Evolutionary conservation across 805 yeast genomes (phyloP), one percentile per base, ranked within the genome.

Genomic region (Ogataea parapolymorpha): DNA sequence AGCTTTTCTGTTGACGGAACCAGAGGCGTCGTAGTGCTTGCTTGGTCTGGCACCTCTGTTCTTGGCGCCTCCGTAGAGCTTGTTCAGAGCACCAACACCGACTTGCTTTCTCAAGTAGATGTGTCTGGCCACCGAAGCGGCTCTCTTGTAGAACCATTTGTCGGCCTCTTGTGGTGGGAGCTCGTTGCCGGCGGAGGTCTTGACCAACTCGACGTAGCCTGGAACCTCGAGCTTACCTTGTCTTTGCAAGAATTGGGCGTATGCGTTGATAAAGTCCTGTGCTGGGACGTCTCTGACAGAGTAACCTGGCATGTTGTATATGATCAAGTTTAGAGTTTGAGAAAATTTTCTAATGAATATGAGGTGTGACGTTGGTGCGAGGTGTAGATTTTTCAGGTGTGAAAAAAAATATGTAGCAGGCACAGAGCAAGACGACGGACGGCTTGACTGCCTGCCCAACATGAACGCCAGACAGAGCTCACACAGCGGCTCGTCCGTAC

Each of bases 271-370:
- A 80, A 93, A 93, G 61, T 87, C 95, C 85, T 93, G 98, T 75
- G 99, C 99, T 78, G 98, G 96, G 77, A 93, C 99, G 97, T 93
- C 99, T 85, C 96, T 87, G 74, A 88, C 96, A 79, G 96, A 82
- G 82, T 83, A 90, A 86, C 95, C 95, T 81, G 95, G 85, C 96
- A 88, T 88, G 66, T 76, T 79, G 72, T 63, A 65, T 50, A 39
- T 49, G 48, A 23, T 35, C 43, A 43, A 43, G 45, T 33, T 43
- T 39, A 30, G 35, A 23, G 20, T 29, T 36, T 32, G 44, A 44
- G 40, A 38, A 37, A 44, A 41, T 37, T 37, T 39, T 37, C 48
- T 44, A 40, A 18, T 32, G 40, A 35, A 35, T 25, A 31, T 22
- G 18, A 6, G 7, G 12, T 39, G 42, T 39, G 42, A 39, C 42